Conservation (phyloP, 2,329 filamentous ascomycete genomes). For the Ascosphaera aggregata region DNA sequence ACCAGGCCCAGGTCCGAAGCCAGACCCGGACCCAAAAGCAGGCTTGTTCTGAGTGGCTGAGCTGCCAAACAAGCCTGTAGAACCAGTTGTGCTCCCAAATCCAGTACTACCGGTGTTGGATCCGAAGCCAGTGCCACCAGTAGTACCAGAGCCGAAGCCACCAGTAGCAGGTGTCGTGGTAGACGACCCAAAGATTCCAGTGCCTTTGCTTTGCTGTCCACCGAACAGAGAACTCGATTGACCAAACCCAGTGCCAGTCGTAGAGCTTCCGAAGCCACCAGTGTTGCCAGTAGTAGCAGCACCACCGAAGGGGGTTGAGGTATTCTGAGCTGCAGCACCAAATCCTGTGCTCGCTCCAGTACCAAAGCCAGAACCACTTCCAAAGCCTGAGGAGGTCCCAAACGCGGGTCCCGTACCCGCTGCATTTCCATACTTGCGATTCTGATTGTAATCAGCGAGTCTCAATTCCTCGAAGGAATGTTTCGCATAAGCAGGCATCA, state of each 20-base stretch:
- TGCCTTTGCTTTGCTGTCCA: background rate
- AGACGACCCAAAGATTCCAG: constrained; percentile 2
- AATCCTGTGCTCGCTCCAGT: constrained; percentile 19
- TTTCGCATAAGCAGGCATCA: constrained; percentile 35
- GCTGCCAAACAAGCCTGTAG: constrained; percentile 21
- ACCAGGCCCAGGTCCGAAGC: constrained; percentile 15
- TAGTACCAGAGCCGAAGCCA: constrained; percentile 13
- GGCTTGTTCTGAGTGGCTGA: constrained; percentile 15
- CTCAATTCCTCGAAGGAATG: constrained; percentile 74
- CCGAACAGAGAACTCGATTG: background rate
- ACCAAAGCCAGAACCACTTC: constrained; percentile 18
- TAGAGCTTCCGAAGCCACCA: constrained; percentile 19
- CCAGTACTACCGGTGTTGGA: constrained; percentile 3
- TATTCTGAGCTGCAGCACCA: constrained; percentile 14
- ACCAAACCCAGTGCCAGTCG: constrained; percentile 7
- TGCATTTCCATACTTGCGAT: constrained; percentile 59
- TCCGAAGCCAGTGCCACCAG: background rate
- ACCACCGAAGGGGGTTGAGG: constrained; percentile 18
- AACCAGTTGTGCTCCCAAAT: constrained; percentile 11
- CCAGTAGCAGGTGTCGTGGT: constrained; percentile 6
- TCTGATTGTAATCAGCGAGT: constrained; percentile 70
- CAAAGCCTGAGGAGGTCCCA: constrained; percentile 39
- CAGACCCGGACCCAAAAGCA: constrained; percentile 13
- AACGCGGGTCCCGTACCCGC: constrained; percentile 66
- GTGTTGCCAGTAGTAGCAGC: constrained; percentile 13